These are phyloP conservation scores for Torrubiellomyces zombiae DNA, from an alignment of 2,329 filamentous ascomycete genomes.

Conservation along the genomic window DNA sequence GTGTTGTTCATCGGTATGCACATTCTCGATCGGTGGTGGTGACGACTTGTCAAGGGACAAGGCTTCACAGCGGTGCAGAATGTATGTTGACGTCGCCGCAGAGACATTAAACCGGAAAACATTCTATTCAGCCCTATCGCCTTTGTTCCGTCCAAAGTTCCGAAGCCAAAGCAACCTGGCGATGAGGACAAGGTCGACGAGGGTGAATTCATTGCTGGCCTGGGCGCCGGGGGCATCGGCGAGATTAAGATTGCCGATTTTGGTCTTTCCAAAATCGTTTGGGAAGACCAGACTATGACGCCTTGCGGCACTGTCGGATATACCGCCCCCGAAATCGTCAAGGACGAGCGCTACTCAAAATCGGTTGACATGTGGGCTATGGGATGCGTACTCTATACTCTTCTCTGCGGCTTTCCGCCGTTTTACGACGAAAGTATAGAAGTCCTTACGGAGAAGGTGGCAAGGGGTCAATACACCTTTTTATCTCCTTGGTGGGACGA, in stretches of 20 bases:
- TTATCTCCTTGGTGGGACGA: constrained; percentile 99
- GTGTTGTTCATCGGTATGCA: constrained; percentile 81
- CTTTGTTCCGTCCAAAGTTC: constrained; percentile 61
- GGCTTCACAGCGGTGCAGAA: too few relatives aligned
- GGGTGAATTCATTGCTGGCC: constrained; percentile 72
- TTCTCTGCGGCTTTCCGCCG: constrained; percentile 92
- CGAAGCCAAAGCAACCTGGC: constrained; percentile 66
- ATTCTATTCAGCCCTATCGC: constrained; percentile 81
- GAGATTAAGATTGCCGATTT: constrained; percentile 97
- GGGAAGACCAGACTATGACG: constrained; percentile 97
- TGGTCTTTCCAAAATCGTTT: constrained; percentile 91
- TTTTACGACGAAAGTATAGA: constrained; percentile 99
- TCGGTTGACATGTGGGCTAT: constrained; percentile 99
- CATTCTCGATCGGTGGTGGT: too few relatives aligned
- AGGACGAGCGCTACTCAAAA: constrained; percentile 97
- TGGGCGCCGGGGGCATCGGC: constrained; percentile 81
- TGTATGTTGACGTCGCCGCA: too few relatives aligned
- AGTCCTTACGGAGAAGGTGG: constrained; percentile 92
- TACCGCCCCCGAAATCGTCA: constrained; percentile 95
- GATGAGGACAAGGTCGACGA: constrained; percentile 97
- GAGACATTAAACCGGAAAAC: constrained; percentile 97
- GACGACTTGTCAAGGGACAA: too few relatives aligned
- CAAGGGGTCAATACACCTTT: constrained; percentile 92
- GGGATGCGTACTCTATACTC: constrained; percentile 89
- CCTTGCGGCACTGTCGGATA: constrained; percentile 98